A percentile compares a stretch with the other conserved stretches of the same genome.
Conservation (phyloP, 768 basidiomycete genomes). For the Mycena galericulata region DNA sequence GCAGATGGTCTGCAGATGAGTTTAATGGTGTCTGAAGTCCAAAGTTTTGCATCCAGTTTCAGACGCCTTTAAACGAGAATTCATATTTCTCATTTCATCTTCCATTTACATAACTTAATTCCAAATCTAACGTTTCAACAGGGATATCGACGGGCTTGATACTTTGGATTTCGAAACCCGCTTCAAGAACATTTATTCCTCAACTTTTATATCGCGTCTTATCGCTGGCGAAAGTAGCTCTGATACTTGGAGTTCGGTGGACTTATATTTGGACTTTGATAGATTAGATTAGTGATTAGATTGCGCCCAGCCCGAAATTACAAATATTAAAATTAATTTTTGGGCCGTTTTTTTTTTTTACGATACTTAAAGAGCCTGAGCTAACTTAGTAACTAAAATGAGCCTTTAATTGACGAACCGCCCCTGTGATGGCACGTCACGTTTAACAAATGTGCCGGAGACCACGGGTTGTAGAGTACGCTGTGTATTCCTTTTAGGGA, state of each 20-base stretch:
- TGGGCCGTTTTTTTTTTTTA: not conserved
- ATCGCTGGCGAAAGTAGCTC: not conserved
- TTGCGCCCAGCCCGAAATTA: conserved; percentile 9
- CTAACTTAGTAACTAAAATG: conserved; percentile 16
- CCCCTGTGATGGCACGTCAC: too few species aligned
- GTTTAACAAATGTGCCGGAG: too few species aligned
- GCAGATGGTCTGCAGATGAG: conserved; percentile 15
- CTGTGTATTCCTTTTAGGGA: too few species aligned
- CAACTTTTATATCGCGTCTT: conserved; percentile 1
- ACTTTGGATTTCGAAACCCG: not conserved
- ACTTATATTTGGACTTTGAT: conserved; percentile 12
- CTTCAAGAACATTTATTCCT: conserved; percentile 9
- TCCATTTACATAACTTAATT: conserved; percentile 16
- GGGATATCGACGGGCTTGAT: conserved; percentile 7
- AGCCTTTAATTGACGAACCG: conserved; percentile 11
- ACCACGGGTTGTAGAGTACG: too few species aligned
- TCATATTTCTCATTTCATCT: conserved; percentile 6
- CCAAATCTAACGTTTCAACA: conserved; percentile 12
- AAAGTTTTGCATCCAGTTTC: conserved; percentile 11
- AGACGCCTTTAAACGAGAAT: conserved; percentile 7
- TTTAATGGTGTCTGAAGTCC: conserved; percentile 4
- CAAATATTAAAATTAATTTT: conserved; percentile 9
- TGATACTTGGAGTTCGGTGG: conserved; percentile 15
- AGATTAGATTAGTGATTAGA: conserved; percentile 22
- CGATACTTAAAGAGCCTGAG: not conserved